Evolutionary conservation across 441 rosid genomes (phyloP), one percentile per base, ranked within the genome.

Genomic region (Pelargonium cotyledonis): DNA sequence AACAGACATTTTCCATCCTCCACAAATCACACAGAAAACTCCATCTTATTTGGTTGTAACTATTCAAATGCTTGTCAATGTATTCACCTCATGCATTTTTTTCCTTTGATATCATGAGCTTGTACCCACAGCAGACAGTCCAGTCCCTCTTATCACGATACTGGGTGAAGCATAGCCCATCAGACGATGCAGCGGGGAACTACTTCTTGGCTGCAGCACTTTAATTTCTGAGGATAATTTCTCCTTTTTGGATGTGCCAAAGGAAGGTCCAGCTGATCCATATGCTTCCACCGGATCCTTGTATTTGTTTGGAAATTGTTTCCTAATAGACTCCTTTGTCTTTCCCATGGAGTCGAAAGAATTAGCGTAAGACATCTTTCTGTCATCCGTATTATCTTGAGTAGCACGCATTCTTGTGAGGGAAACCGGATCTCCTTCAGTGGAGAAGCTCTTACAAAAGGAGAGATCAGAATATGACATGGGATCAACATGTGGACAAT

Each of bases 161-260:
- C 87, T 81, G 11, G 83, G 80, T 8, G 99, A 88, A 75, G 84
- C 77, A 78, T 90, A 95, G 65, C 99, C 97, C 97, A 92, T 87
- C 49, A 95, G 85, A 63, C 72, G 77, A 80, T 95, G 99, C 73
- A 95, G 96, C 0, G 89, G 90, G 5, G 87, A 88, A 67, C 84
- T 79, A 69, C 79, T 81, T 67, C 77, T 71, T 44, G 66, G 78
- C 66, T 75, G 76, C 51, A 72, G 44, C 75, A 82, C 85, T 73
- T 84, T 79, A 43, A 67, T 77, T 74, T 82, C 90, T 23, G 86
- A 75, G 71, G 80, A 63, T 16, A 44, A 67, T 55, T 66, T 82
- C 72, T 81, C 82, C 1, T 80, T 44, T 51, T 63, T 68, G 76
- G 81, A 75, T 21, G n/a, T 15, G n/a, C 65, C 67, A 8, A 68